These are phyloP conservation scores for Naganishia friedmannii DNA, from an alignment of 768 basidiomycete species.

Conservation along the genomic window DNA sequence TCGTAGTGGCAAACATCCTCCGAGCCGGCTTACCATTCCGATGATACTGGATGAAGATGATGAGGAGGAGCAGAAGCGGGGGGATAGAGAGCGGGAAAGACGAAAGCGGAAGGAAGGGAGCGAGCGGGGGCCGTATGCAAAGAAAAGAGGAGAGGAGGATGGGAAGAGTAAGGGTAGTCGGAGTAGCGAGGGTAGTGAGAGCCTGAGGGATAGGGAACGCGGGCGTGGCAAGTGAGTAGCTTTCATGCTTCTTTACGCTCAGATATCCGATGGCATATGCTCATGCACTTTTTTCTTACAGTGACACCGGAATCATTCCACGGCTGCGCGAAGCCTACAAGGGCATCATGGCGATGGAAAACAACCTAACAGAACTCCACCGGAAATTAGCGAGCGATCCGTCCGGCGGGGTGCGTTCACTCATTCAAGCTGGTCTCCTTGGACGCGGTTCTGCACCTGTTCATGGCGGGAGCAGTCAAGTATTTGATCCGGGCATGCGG, in stretches of 20 bases:
- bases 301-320: conserved; percentile 55
- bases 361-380: conserved; percentile 71
- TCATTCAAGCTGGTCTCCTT: conserved; percentile 52
- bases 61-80: conserved; percentile 1
- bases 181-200: conserved; percentile 52
- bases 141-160: conserved; percentile 38
- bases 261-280: background rate
- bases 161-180: conserved; percentile 41
- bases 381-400: conserved; percentile 65
- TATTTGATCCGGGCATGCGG: conserved; percentile 32
- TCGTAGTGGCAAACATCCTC: conserved; percentile 26
- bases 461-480: conserved; percentile 29
- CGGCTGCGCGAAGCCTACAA: conserved; percentile 63
- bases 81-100: conserved; percentile 39
- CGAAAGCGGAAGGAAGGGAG: conserved; percentile 50
- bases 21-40: background rate
- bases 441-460: conserved; percentile 32
- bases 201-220: conserved; percentile 51
- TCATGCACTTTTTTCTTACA: conserved; percentile 42
- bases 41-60: conserved; percentile 8
- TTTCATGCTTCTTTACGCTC: background rate
- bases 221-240: conserved; percentile 51
- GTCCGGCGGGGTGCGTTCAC: conserved; percentile 37
- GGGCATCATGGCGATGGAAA: conserved; percentile 73
- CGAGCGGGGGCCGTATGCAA: conserved; percentile 41